Conservation (phyloP, 805 yeast species). For the Candida nonsorbophila region DNA sequence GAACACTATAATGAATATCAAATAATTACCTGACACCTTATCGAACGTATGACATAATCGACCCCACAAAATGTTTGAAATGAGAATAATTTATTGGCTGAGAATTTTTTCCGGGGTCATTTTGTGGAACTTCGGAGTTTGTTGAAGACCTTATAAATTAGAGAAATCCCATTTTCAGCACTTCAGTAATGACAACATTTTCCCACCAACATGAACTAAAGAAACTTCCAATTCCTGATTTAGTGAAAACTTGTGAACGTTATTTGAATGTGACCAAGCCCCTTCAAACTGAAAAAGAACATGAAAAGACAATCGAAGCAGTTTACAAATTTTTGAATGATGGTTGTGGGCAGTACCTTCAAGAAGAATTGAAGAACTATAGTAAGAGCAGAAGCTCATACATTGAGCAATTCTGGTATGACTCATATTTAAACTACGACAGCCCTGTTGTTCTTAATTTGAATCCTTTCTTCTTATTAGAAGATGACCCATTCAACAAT, state of each 20-base stretch:
- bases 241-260: constrained; percentile 58
- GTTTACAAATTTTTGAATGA: constrained; percentile 51
- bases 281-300: constrained; percentile 73
- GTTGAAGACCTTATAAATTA: too few relatives aligned
- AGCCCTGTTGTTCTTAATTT: constrained; percentile 87
- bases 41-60: too few relatives aligned
- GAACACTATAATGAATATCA: too few relatives aligned
- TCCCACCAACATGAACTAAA: constrained; percentile 53
- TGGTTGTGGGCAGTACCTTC: constrained; percentile 51
- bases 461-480: constrained; percentile 84
- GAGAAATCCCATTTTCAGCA: neutral
- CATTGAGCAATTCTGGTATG: constrained; percentile 94
- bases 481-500: constrained; percentile 82
- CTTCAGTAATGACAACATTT: constrained; percentile 34
- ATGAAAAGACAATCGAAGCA: constrained; percentile 52
- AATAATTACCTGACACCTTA: too few relatives aligned
- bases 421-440: constrained; percentile 81
- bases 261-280: constrained; percentile 71
- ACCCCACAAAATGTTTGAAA: too few relatives aligned
- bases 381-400: constrained; percentile 65
- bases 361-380: constrained; percentile 58
- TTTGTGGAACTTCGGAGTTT: too few relatives aligned
- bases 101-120: too few relatives aligned
- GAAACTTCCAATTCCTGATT: constrained; percentile 77
- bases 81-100: too few relatives aligned